phyloP scores from a whole-genome alignment of 805 yeast species.

The Myxozyma mucilagina region DNA sequence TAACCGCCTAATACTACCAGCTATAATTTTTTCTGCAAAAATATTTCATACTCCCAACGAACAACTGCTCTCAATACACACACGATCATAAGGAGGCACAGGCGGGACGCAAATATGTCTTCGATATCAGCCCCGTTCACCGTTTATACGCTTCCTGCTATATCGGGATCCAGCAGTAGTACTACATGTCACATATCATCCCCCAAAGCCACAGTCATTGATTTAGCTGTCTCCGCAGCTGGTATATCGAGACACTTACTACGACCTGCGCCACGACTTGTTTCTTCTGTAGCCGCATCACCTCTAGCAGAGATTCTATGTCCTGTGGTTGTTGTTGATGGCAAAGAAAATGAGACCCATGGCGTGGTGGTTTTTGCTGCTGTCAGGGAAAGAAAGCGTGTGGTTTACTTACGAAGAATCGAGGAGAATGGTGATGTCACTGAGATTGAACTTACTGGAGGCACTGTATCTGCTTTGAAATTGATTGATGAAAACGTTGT shows the following conservation, averaged over 20 bases:
- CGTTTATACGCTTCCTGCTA: slow-evolving; percentile 16
- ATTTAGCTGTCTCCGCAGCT: slow-evolving; percentile 23
- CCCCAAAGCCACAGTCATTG: slow-evolving; percentile 18
- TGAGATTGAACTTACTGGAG: slow-evolving; percentile 8
- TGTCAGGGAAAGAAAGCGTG: slow-evolving; percentile 17
- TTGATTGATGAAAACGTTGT: slow-evolving; percentile 1
- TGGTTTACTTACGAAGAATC: slow-evolving; percentile 15
- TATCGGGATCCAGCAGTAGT: neutral
- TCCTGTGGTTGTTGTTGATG: slow-evolving; percentile 12
- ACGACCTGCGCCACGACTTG: slow-evolving; percentile 26
- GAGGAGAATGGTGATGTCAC: slow-evolving; percentile 14
- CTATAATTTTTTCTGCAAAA: neutral
- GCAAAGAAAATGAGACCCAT: neutral
- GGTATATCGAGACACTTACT: slow-evolving; percentile 19
- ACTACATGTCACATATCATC: slow-evolving; percentile 20
- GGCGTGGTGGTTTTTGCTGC: slow-evolving; percentile 21
- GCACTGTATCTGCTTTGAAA: slow-evolving; percentile 1
- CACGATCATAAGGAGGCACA: neutral
- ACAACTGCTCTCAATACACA: neutral
- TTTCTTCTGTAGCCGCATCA: slow-evolving; percentile 27
- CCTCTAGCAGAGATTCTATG: slow-evolving; percentile 29
- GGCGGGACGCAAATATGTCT: slow-evolving; percentile 5
- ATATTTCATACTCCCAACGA: neutral
- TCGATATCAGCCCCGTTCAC: slow-evolving; percentile 22
- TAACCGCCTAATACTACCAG: neutral